These are phyloP conservation scores for Theileria orientalis DNA, from an alignment of 169 alveolate species.

Conservation along the genomic window DNA sequence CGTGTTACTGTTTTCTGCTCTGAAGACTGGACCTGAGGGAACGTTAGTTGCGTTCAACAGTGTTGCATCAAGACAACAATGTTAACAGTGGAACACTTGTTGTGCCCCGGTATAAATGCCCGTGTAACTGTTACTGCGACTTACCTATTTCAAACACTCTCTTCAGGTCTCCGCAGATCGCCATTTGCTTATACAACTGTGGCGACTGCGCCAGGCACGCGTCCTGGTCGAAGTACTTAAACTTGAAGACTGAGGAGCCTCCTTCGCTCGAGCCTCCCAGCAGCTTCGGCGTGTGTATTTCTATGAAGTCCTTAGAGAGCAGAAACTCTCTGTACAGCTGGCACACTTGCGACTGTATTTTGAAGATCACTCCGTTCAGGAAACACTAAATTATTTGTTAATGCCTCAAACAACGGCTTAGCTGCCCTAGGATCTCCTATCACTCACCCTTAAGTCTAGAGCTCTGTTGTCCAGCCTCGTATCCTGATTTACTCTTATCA, in stretches of 20 bases:
- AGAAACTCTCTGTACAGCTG: constrained; percentile 89
- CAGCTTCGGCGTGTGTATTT: constrained; percentile 98
- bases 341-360: constrained; percentile 92
- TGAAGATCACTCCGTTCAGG: constrained; percentile 86
- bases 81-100: neutral
- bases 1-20: constrained; percentile 99
- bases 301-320: constrained; percentile 87
- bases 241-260: constrained; percentile 95
- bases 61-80: too few species aligned
- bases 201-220: constrained; percentile 98
- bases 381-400: constrained; percentile 17
- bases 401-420: neutral
- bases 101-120: neutral
- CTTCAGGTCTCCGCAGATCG: constrained; percentile 93
- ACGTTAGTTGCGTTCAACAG: constrained; percentile 37
- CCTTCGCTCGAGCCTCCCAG: constrained; percentile 99
- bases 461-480: constrained; percentile 95
- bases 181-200: constrained; percentile 98
- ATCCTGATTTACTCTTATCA: constrained; percentile 90
- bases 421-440: constrained; percentile 16
- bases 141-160: constrained; percentile 97
- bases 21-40: constrained; percentile 98
- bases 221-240: constrained; percentile 89
- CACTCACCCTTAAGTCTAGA: constrained; percentile 93
- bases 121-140: too few species aligned